These are phyloP conservation scores for Brassica juncea DNA, from an alignment of 345 rosid genomes.

Conservation along the genomic window DNA sequence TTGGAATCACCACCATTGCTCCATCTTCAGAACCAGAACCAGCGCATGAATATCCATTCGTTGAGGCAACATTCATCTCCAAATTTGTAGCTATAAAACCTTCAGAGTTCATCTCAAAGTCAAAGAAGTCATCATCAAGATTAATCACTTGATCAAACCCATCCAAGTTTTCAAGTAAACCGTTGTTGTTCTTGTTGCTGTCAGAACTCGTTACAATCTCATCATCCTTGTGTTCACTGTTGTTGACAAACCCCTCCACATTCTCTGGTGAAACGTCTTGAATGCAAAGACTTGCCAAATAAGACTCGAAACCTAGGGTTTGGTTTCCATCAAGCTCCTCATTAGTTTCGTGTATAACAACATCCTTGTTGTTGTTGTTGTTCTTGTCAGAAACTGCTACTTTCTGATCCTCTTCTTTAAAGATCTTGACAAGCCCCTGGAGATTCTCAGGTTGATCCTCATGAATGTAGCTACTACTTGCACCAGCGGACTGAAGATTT, in stretches of 20 bases:
- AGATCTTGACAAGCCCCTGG: not conserved
- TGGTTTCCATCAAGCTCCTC: not conserved
- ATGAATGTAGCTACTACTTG: not conserved
- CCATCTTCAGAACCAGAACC: not conserved
- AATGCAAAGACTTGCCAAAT: not conserved
- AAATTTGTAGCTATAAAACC: not conserved
- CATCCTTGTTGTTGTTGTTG: not conserved
- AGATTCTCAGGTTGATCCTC: not conserved
- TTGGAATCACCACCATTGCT: not conserved
- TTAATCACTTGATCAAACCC: not conserved
- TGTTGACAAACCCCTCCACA: not conserved
- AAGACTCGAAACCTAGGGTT: conserved; percentile 1
- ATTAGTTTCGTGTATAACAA: not conserved
- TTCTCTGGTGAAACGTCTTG: not conserved
- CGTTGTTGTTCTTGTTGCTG: not conserved
- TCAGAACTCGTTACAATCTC: not conserved
- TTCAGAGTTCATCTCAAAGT: not conserved
- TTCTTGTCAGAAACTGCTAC: not conserved
- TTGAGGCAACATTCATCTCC: not conserved
- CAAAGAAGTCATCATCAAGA: conserved; percentile 12
- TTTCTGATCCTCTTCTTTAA: not conserved
- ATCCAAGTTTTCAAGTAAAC: not conserved
- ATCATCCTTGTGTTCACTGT: not conserved
- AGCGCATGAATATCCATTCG: not conserved
- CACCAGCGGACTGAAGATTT: not conserved